Evolutionary conservation across 169 alveolate genomes (phyloP).

Genomic region (Plasmodium knowlesi): DNA sequence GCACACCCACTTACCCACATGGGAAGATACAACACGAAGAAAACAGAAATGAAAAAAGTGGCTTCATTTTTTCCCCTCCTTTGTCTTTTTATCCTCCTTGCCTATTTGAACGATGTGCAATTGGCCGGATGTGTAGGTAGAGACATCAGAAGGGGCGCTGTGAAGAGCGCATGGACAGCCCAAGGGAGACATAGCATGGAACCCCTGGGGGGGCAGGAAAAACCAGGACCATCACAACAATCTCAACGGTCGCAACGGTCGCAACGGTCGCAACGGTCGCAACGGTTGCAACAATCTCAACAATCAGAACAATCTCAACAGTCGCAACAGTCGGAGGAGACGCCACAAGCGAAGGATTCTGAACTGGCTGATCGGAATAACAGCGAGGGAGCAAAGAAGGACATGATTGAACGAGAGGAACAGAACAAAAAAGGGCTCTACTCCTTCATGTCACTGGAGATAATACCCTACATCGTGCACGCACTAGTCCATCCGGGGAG

Average conservation of each 20-base stretch:
- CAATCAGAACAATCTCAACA: background rate
- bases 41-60: conserved; percentile 46
- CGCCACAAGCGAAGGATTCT: background rate
- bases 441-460: conserved; percentile 26
- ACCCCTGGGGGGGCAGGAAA: background rate
- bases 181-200: background rate
- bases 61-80: conserved; percentile 6
- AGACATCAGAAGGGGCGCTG: background rate
- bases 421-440: background rate
- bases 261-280: too few relatives aligned
- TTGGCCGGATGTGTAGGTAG: background rate
- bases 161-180: background rate
- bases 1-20: background rate
- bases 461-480: conserved; percentile 18
- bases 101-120: background rate
- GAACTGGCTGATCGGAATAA: background rate
- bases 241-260: too few relatives aligned
- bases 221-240: too few relatives aligned
- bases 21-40: background rate
- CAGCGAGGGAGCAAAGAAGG: background rate
- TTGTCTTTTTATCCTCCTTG: background rate
- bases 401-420: background rate
- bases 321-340: background rate
- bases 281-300: too few relatives aligned
- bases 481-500: background rate